Evolutionary conservation across 352 stramenopile species (phyloP).

Genomic region (Pseudoperonospora humuli): DNA sequence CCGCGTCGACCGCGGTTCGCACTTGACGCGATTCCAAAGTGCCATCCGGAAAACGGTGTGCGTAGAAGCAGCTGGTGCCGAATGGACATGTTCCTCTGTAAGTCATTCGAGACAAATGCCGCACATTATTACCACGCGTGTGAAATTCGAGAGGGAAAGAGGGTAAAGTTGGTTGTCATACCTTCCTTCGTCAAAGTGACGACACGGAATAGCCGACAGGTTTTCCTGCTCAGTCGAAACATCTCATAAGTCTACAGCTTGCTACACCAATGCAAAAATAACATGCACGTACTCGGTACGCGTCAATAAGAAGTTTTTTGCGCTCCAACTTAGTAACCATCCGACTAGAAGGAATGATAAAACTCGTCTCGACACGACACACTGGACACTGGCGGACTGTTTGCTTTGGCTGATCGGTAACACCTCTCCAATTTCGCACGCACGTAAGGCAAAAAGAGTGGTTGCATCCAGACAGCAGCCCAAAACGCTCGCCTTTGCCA

Average conservation of each 20-base stretch:
- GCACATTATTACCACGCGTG: conserved; percentile 8
- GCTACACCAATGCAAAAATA: not conserved
- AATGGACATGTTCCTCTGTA: conserved; percentile 73
- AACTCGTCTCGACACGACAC: conserved; percentile 71
- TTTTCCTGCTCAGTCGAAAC: conserved; percentile 33
- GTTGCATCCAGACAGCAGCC: conserved; percentile 67
- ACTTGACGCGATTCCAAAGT: conserved; percentile 50
- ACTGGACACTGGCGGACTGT: conserved; percentile 71
- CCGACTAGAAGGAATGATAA: conserved; percentile 78
- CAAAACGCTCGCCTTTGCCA: conserved; percentile 69
- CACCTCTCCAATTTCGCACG: conserved; percentile 69
- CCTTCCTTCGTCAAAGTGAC: conserved; percentile 76
- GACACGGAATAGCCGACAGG: conserved; percentile 67
- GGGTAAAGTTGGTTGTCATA: conserved; percentile 13
- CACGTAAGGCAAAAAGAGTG: conserved; percentile 82
- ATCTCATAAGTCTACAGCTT: conserved; percentile 3
- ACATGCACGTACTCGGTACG: conserved; percentile 46
- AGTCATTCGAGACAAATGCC: conserved; percentile 11
- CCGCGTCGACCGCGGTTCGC: conserved; percentile 58
- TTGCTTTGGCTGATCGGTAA: conserved; percentile 60
- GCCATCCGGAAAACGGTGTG: conserved; percentile 62
- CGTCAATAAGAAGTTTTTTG: conserved; percentile 59
- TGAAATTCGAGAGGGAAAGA: not conserved
- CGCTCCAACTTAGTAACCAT: conserved; percentile 60
- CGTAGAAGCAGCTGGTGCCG: conserved; percentile 84